A percentile compares a stretch with the other conserved stretches of the same genome.
Evolutionary conservation across 371 early-diverging fungal genomes (phyloP).

Genomic region (Coemansia sp.): DNA sequence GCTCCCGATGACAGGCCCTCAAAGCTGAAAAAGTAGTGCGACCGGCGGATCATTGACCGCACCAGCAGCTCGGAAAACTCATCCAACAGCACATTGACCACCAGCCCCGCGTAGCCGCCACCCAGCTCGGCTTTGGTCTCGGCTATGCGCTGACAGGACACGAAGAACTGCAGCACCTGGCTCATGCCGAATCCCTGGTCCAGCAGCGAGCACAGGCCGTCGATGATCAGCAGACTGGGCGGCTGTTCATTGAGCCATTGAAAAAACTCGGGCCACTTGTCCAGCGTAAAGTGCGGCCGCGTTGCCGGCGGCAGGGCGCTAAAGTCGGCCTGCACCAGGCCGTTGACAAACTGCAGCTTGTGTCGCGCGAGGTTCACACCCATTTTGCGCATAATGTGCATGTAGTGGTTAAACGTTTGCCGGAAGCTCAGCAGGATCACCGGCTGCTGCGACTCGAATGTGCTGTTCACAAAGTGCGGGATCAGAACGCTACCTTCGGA

Average conservation of each 20-base stretch:
- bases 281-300: slow-evolving; percentile 22
- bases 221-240: slow-evolving; percentile 14
- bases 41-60: slow-evolving; percentile 13
- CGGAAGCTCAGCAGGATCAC: slow-evolving; percentile 28
- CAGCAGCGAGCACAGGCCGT: slow-evolving; percentile 33
- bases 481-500: slow-evolving; percentile 21
- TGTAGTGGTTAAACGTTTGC: slow-evolving; percentile 42
- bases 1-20: slow-evolving; percentile 32
- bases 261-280: slow-evolving; percentile 27
- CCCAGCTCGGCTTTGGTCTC: slow-evolving; percentile 5
- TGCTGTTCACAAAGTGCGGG: slow-evolving; percentile 31
- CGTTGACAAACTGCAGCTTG: slow-evolving; percentile 30
- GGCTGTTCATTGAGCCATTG: slow-evolving; percentile 14
- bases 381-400: slow-evolving; percentile 47
- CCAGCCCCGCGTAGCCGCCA: slow-evolving; percentile 8
- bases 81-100: slow-evolving; percentile 27
- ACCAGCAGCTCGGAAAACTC: slow-evolving; percentile 28
- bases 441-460: not conserved
- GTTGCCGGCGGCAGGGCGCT: slow-evolving; percentile 17
- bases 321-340: not conserved
- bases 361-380: slow-evolving; percentile 24
- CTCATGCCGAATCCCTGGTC: slow-evolving; percentile 17
- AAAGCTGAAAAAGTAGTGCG: slow-evolving; percentile 34
- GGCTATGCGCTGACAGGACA: slow-evolving; percentile 22
- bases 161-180: slow-evolving; percentile 12